Conservation (phyloP, 371 early-diverging fungal species). For the Mortierella sp. region DNA sequence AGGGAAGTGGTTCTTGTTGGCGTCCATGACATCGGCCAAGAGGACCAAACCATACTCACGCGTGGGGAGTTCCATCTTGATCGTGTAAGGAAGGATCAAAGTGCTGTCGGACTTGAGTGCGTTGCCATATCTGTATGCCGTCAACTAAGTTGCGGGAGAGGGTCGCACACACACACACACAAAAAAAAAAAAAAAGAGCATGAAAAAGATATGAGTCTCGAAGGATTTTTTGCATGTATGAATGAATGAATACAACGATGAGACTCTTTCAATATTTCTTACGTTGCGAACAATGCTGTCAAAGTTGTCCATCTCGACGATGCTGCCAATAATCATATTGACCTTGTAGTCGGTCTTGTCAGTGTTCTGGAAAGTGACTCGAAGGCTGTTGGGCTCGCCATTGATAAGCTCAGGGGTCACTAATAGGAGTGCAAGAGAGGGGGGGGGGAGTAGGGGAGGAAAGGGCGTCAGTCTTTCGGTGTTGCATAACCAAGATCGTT, state of each 20-base stretch:
- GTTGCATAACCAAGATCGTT: not conserved
- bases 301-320: slow-evolving; percentile 35
- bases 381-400: slow-evolving; percentile 50
- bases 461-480: not conserved
- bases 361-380: slow-evolving; percentile 44
- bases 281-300: slow-evolving; percentile 50
- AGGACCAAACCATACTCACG: slow-evolving; percentile 49
- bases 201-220: too few relatives aligned
- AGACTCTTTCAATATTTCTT: slow-evolving; percentile 14
- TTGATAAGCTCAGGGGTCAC: slow-evolving; percentile 45
- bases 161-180: not conserved
- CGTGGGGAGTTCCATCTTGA: slow-evolving; percentile 45
- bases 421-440: slow-evolving; percentile 5
- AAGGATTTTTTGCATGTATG: too few relatives aligned
- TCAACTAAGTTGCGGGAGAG: slow-evolving; percentile 25
- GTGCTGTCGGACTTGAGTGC: slow-evolving; percentile 45
- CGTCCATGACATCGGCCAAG: slow-evolving; percentile 46
- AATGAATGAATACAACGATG: too few relatives aligned
- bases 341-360: slow-evolving; percentile 53
- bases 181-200: not conserved
- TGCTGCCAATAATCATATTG: slow-evolving; percentile 37
- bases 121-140: slow-evolving; percentile 46
- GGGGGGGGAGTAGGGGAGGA: not conserved
- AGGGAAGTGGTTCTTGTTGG: slow-evolving; percentile 48
- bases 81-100: slow-evolving; percentile 42